phyloP scores from a whole-genome alignment of 2,329 filamentous ascomycete genomes.

The Fusarium palustre region DNA sequence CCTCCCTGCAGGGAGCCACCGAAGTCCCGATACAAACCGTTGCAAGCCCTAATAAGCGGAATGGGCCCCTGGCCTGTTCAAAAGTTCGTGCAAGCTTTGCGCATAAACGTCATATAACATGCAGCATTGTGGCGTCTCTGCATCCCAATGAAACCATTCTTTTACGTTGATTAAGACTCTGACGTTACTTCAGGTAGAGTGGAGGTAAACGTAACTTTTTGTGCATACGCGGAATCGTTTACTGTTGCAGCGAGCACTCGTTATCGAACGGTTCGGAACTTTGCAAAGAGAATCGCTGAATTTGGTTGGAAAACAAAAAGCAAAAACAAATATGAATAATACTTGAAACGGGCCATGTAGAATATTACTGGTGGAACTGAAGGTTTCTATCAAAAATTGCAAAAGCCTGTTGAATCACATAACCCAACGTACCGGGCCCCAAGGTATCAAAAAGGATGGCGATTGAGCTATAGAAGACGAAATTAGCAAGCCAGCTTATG shows the following conservation, averaged over 20 bases:
- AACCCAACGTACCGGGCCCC: not conserved
- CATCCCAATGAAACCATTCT: conserved; percentile 1
- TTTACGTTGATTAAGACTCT: not conserved
- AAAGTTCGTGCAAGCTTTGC: not conserved
- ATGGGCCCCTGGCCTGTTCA: not conserved
- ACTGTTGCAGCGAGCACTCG: not conserved
- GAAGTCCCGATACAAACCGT: not conserved
- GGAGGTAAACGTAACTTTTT: rapidly evolving
- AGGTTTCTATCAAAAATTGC: not conserved
- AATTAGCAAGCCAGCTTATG: too few species aligned
- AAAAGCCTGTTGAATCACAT: too few species aligned
- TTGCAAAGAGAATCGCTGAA: not conserved
- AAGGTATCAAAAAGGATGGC: too few species aligned
- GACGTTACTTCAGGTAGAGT: not conserved
- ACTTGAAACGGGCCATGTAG: too few species aligned
- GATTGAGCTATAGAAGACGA: too few species aligned
- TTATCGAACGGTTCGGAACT: not conserved
- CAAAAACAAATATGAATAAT: not conserved
- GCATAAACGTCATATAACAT: not conserved
- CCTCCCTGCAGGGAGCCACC: not conserved
- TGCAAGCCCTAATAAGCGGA: not conserved
- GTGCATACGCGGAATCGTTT: not conserved
- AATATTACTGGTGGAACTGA: not conserved
- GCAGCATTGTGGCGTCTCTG: conserved; percentile 4
- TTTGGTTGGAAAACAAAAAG: not conserved